Evolutionary conservation across 805 yeast species (phyloP), one percentile per base, ranked within the genome.

Genomic region (Blastobotrys robertii): DNA sequence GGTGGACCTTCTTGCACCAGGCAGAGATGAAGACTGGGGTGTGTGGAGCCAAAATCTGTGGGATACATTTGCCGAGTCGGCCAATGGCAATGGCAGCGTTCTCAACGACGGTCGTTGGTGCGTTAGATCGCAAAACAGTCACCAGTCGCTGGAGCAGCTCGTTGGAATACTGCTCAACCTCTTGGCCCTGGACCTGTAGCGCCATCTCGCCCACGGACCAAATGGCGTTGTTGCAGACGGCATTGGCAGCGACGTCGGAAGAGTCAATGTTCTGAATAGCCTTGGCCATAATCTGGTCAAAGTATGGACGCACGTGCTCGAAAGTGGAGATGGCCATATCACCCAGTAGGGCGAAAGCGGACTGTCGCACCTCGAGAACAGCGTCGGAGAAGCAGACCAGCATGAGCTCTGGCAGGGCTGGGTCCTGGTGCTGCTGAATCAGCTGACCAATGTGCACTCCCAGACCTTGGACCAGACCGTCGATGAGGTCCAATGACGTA

Each of bases 191-290:
- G 11, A 75, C 55, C 44, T 84, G 73, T 55, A 87, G 67, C 3
- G 85, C 71, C 28, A 92, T 76, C 59, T 92, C 95, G 36, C 98
- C 97, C 10, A 84, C 65, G 1, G 95, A 76, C 98, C 98, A 92
- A 39, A 85, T 78, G 1, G 97, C 92, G 61, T 92, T 92, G 62
- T 84, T 84, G 53, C 80, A 79, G 2, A 83, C 86, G 0, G 90
- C 77, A 46, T 79, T 77, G 2, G 83, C 86, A 37, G 64, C 66
- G 48, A 70, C 68, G 50, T 76, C 72, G 3, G 82, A 79, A 16
- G 51, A 42, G 30, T 59, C 61, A 48, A 87, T 77, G 46, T 77
- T 71, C n/a, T 76, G 68, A 48, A 86, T 63, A 14, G 84, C 65
- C 37, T 73, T 71, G 50, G 55, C 51, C 48, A 68, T 52, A 10